Base-by-base conservation (phyloP, 164 flowering plant genomes). In the Annona squamosa region DNA sequence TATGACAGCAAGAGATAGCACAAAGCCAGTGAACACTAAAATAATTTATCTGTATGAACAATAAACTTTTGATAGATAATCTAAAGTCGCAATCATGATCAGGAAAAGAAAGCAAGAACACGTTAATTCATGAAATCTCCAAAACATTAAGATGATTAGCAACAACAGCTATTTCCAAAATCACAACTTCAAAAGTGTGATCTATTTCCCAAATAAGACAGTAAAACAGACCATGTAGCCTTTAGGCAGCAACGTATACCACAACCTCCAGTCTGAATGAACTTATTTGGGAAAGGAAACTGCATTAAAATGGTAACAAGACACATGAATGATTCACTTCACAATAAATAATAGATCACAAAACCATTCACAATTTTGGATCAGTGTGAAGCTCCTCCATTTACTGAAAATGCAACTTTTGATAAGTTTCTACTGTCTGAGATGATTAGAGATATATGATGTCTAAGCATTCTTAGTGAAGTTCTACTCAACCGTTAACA, bases 1-100 rank as follows among this genome's bases (percentile, higher is more conserved):
- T 96, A 85, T 9, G n/a, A n/a, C n/a, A n/a, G n/a, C n/a, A n/a
- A 0, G 91, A 79, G 74, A 26, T 0, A 26, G 9, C 59, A 65
- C 68, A 65, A 19, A 42, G 6, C 68, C 68, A 66, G 16, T 3
- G 68, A 43, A 26, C 37, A 26, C 37, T 26, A 26, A 26, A 26
- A 26, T 26, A 26, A 26, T 26, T 26, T 26, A 26, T 26, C 37
- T 26, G 37, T 26, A 1, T 1, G 37, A 26, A 26, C 37, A 26
- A 26, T 26, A 26, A 26, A 2, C 13, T 66, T 66, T 41, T 42
- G 16, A 42, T 16, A 3, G 45, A 2, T 63, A 19, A 63, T 63
- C 1, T 63, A 17, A 5, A 63, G 4, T 3, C 2, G 65, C 26
- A 3, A 4, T 19, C 65, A 63, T 17, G 5, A 63, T 19, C 26